These are phyloP conservation scores for Solanum neorickii DNA, from an alignment of 257 asterid species.

Conservation along the genomic window DNA sequence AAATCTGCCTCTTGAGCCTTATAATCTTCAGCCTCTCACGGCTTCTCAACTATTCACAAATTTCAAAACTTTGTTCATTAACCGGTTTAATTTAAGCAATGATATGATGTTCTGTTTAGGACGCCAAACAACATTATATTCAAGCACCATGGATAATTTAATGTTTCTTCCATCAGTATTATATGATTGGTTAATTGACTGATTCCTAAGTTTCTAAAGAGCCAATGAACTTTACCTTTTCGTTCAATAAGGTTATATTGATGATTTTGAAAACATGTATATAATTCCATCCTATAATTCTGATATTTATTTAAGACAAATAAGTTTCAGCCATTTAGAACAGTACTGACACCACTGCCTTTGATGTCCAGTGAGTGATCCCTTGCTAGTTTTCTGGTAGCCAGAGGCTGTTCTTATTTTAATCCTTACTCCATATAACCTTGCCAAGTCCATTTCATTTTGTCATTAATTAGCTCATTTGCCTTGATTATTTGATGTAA, in stretches of 20 bases:
- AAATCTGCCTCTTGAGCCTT: not conserved
- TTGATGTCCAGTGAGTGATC: not conserved
- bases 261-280: not conserved
- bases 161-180: not conserved
- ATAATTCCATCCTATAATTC: not conserved
- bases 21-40: not conserved
- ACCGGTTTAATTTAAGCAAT: not conserved
- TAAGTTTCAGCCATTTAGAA: not conserved
- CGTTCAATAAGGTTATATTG: not conserved
- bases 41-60: not conserved
- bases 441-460: not conserved
- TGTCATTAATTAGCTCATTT: not conserved
- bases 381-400: not conserved
- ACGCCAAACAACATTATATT: not conserved
- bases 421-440: not conserved
- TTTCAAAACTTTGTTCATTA: not conserved
- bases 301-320: not conserved
- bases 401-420: not conserved
- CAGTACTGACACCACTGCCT: not conserved
- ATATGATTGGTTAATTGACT: not conserved
- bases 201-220: not conserved
- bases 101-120: not conserved
- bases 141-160: not conserved
- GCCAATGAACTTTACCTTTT: not conserved
- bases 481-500: not conserved